Evolutionary conservation across 2,329 filamentous ascomycete genomes (phyloP).

Genomic region (Colletotrichum sp.): DNA sequence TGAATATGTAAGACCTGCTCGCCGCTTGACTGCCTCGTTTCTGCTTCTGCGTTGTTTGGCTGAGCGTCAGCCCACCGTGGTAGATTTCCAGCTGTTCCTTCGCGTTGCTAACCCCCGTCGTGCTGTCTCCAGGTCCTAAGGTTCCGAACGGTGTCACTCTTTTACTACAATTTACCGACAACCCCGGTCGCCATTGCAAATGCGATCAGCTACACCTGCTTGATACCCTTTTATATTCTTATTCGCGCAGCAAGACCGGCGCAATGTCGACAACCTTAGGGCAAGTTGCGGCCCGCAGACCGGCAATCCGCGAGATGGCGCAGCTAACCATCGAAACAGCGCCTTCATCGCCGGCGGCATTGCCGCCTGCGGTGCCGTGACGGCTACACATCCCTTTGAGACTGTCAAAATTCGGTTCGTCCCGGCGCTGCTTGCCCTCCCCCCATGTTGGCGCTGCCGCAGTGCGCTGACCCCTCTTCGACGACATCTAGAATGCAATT

Average conservation of each 20-base stretch:
- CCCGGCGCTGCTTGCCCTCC: slow-evolving; percentile 5
- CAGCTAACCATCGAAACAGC: slow-evolving; percentile 43
- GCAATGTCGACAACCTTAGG: slow-evolving; percentile 58
- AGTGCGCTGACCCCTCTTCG: background rate
- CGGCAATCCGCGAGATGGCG: background rate
- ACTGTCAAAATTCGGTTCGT: slow-evolving; percentile 95
- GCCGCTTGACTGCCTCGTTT: background rate
- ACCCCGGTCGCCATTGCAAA: background rate
- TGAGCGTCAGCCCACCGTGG: background rate
- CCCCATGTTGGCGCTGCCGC: slow-evolving; percentile 14
- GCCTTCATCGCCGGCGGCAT: slow-evolving; percentile 96
- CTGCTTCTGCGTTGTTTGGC: background rate
- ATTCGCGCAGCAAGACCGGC: background rate
- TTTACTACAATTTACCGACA: background rate
- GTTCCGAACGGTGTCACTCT: slow-evolving; percentile 3
- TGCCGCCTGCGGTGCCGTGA: slow-evolving; percentile 96
- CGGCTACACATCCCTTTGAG: slow-evolving; percentile 97
- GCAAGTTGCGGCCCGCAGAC: slow-evolving; percentile 31
- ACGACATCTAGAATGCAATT: slow-evolving; percentile 76
- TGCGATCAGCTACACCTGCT: background rate
- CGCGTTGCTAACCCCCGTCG: slow-evolving; percentile 25
- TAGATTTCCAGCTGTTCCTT: background rate
- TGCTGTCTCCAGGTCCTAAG: slow-evolving; percentile 4
- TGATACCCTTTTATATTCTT: background rate
- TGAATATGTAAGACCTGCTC: slow-evolving; percentile 1